Evolutionary conservation across 805 yeast genomes (phyloP).

Genomic region (Candida nitratophila): DNA sequence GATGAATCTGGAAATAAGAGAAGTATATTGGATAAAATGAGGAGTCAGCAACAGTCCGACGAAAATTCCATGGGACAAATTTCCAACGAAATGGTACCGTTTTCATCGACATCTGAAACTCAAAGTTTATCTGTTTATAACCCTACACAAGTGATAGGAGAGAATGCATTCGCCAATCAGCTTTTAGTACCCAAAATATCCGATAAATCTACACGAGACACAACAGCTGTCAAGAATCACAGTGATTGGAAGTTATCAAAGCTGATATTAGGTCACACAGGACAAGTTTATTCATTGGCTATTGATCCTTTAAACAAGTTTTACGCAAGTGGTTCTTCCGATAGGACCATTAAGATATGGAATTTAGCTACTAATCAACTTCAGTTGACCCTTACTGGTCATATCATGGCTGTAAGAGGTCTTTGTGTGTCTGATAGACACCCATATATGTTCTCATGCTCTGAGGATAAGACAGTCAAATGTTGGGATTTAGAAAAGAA

Average conservation of each 20-base stretch:
- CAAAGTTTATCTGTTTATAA: neutral
- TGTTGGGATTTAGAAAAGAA: slow-evolving; percentile 96
- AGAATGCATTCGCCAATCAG: slow-evolving; percentile 16
- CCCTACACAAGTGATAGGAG: slow-evolving; percentile 5
- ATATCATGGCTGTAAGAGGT: slow-evolving; percentile 81
- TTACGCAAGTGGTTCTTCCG: slow-evolving; percentile 90
- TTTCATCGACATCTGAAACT: neutral
- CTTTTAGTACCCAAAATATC: slow-evolving; percentile 16
- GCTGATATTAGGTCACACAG: slow-evolving; percentile 83
- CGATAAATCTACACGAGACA: slow-evolving; percentile 13
- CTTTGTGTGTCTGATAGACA: slow-evolving; percentile 64
- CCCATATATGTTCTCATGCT: slow-evolving; percentile 86
- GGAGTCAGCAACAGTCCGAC: neutral
- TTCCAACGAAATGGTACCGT: too few relatives aligned
- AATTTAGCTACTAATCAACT: slow-evolving; percentile 67
- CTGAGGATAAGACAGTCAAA: slow-evolving; percentile 87
- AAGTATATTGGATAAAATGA: slow-evolving; percentile 15
- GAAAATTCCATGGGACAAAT: slow-evolving; percentile 1
- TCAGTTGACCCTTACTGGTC: slow-evolving; percentile 80
- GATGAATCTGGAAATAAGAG: neutral
- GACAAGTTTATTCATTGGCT: slow-evolving; percentile 82
- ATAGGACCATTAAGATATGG: slow-evolving; percentile 88
- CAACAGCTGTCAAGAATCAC: slow-evolving; percentile 23
- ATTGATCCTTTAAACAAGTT: slow-evolving; percentile 85
- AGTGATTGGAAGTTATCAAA: slow-evolving; percentile 66